These are phyloP conservation scores for Ajuga chamaepitys DNA, from an alignment of 257 asterid genomes.

Conservation along the genomic window DNA sequence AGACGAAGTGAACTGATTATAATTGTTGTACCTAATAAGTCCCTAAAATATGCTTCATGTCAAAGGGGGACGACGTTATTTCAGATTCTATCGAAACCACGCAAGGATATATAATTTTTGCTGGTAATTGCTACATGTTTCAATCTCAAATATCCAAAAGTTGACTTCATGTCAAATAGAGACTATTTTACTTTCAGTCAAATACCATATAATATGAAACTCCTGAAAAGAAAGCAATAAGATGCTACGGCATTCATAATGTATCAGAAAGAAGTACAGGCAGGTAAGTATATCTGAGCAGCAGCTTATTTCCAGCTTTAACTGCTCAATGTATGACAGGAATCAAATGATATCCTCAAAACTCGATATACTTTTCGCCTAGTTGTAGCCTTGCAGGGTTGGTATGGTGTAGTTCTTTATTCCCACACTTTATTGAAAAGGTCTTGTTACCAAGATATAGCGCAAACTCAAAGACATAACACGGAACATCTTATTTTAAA, in stretches of 20 bases:
- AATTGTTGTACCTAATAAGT: neutral
- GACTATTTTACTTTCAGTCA: neutral
- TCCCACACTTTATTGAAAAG: neutral
- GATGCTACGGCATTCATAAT: neutral
- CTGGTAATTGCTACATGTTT: neutral
- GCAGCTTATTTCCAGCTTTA: neutral
- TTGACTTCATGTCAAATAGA: no score
- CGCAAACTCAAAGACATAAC: neutral
- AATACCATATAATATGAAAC: neutral
- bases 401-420: neutral
- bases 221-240: neutral
- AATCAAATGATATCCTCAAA: neutral
- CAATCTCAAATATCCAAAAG: neutral
- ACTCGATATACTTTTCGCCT: neutral
- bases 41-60: neutral
- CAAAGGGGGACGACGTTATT: neutral
- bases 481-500: neutral
- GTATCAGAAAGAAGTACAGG: neutral
- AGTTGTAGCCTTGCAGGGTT: neutral
- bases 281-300: neutral
- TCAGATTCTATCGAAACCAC: neutral
- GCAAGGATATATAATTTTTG: neutral
- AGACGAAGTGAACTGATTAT: neutral
- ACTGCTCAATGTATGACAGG: neutral
- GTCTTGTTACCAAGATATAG: neutral